A percentile compares a stretch with the other conserved stretches of the same genome.
These are phyloP conservation scores for Naganishia liquefaciens DNA, from an alignment of 1,284 basidiomycete species.

Conservation along the genomic window DNA sequence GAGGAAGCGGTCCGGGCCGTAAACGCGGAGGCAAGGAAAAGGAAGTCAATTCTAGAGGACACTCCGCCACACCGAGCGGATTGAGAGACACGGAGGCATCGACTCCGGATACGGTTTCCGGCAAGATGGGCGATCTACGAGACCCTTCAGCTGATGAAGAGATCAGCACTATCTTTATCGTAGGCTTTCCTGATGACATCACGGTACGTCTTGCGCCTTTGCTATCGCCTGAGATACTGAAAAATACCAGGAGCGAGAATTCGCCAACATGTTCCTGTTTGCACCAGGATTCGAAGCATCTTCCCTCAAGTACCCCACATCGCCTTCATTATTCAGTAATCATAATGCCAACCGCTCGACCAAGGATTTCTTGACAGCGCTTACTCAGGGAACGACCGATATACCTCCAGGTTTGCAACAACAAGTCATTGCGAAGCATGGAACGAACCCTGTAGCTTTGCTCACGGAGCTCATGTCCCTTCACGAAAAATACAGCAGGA, in stretches of 20 bases:
- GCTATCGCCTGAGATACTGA: background rate
- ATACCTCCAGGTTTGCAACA: slow-evolving; percentile 32
- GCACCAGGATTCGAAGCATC: slow-evolving; percentile 94
- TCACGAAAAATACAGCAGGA: slow-evolving; percentile 22
- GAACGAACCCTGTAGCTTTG: slow-evolving; percentile 20
- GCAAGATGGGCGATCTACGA: slow-evolving; percentile 12
- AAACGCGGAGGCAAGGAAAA: slow-evolving; percentile 18
- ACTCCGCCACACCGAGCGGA: slow-evolving; percentile 22
- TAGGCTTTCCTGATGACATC: slow-evolving; percentile 99
- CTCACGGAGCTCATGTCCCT: slow-evolving; percentile 19
- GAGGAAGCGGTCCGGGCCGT: slow-evolving; percentile 17
- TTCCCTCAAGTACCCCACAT: slow-evolving; percentile 90
- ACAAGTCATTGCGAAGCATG: slow-evolving; percentile 28
- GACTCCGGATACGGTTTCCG: slow-evolving; percentile 4
- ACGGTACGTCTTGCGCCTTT: slow-evolving; percentile 62
- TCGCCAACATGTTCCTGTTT: slow-evolving; percentile 99
- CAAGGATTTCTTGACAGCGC: slow-evolving; percentile 21
- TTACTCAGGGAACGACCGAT: slow-evolving; percentile 25
- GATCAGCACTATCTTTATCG: slow-evolving; percentile 97
- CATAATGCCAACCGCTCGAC: slow-evolving; percentile 17
- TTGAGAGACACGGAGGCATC: slow-evolving; percentile 5
- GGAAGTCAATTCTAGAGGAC: slow-evolving; percentile 12
- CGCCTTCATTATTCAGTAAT: slow-evolving; percentile 30
- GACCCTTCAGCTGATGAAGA: slow-evolving; percentile 55
- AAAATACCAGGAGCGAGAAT: slow-evolving; percentile 79